A percentile compares a stretch with the other conserved stretches of the same genome.
phyloP scores from a whole-genome alignment of 1,284 basidiomycete species.

The Athelia sp. region DNA sequence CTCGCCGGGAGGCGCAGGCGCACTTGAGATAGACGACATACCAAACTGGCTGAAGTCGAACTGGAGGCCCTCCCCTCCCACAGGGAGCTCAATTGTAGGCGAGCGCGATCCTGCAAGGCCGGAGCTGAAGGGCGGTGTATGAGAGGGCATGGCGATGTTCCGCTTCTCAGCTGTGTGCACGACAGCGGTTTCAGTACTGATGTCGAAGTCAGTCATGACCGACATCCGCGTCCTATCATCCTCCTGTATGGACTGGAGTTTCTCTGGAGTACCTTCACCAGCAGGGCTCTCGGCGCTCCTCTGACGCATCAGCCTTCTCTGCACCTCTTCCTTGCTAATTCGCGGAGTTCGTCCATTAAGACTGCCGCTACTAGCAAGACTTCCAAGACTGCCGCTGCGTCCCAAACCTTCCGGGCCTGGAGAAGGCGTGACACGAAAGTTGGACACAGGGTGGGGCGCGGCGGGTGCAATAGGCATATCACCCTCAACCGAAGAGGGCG shows the following conservation, averaged over 20 bases:
- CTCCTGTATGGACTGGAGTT: conserved; percentile 22
- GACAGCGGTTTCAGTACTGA: conserved; percentile 40
- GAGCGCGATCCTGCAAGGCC: conserved; percentile 1
- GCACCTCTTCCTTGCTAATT: conserved; percentile 50
- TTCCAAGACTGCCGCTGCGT: conserved; percentile 9
- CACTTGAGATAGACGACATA: conserved; percentile 22
- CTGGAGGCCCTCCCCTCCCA: conserved; percentile 21
- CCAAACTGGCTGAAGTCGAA: conserved; percentile 45
- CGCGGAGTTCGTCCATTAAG: conserved; percentile 26
- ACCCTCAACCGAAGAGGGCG: not conserved
- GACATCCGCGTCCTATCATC: conserved; percentile 25
- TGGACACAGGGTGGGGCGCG: not conserved
- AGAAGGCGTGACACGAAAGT: not conserved
- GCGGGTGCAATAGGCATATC: not conserved
- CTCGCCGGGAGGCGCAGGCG: conserved; percentile 26
- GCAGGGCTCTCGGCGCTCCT: conserved; percentile 37
- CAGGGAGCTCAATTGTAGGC: conserved; percentile 8
- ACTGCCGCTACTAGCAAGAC: not conserved
- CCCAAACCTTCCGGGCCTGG: no score
- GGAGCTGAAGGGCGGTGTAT: conserved; percentile 1
- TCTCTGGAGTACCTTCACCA: conserved; percentile 11
- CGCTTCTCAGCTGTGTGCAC: conserved; percentile 40
- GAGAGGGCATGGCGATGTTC: conserved; percentile 18
- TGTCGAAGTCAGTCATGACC: conserved; percentile 32
- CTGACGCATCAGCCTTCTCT: conserved; percentile 40